Base-by-base conservation (phyloP, 352 stramenopile genomes). In the Phytophthora podocarpi region DNA sequence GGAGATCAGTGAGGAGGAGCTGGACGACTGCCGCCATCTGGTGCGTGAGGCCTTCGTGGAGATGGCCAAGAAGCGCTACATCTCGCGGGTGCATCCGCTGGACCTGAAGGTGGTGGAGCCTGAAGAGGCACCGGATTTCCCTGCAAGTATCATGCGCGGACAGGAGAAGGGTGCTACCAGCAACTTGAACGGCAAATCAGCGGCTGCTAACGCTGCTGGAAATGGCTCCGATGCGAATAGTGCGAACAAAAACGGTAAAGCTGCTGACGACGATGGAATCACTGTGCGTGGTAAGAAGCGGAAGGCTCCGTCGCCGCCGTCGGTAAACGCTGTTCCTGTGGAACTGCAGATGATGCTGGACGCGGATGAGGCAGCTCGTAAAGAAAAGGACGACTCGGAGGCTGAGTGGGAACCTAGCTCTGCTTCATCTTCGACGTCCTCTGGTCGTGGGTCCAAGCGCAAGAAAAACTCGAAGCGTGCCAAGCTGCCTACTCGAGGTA, bases 21-120 rank as follows among this genome's bases (percentile, higher is more conserved):
- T 96, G 27, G 81, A 92, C 4, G 77, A 84, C 23, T 82, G 80
- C 31, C 83, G 85, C 26, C 67, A 72, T 18, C 40, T 65, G 20
- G 76, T 96, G 42, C 83, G 78, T 26, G 62, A 82, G 13, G 66
- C 69, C n/a, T 95, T 96, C 59, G 77, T 95, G 24, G 81, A 96
- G 36, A 95, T 96, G 87, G 86, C 86, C 59, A 96, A 96, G 68
- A 91, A 91, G 64, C 79, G 87, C 43, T 95, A 91, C 72, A 90
- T 96, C 48, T 82, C 82, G 24, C 82, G 87, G 10, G 87, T 96
- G 35, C 86, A 96, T 49, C 87, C 87, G 37, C 57, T 96, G 11
- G 83, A 95, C 47, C 69, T 96, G 47, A 91, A 85, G 52, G 55
- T 90, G 26, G 76, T 70, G 0, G 78, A 90, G 48, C 64, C 69